Conservation (phyloP, 345 rosid species). For the Heritiera littoralis region DNA sequence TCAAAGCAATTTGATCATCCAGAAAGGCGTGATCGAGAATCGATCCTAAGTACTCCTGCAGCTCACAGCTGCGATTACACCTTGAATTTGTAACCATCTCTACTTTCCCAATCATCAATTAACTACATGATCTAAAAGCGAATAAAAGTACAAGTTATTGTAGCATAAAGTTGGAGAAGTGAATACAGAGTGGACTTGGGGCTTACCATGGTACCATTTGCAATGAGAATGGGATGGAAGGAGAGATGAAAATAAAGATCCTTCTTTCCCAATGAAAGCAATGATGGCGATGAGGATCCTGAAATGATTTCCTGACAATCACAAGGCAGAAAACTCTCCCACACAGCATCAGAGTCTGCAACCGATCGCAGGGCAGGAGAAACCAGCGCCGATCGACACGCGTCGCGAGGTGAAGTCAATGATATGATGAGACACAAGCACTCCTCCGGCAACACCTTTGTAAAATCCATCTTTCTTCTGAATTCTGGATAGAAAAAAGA, state of each 20-base stretch:
- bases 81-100: too few relatives aligned
- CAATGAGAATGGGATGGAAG: not conserved
- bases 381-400: slow-evolving; percentile 1
- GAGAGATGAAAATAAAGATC: slow-evolving; percentile 28
- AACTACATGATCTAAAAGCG: too few relatives aligned
- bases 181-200: not conserved
- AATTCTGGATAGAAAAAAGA: not conserved
- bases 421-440: not conserved
- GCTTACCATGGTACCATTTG: not conserved
- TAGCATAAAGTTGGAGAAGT: not conserved
- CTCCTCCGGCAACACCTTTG: not conserved
- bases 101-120: too few relatives aligned
- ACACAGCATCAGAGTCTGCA: not conserved
- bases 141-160: not conserved
- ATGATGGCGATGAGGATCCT: not conserved
- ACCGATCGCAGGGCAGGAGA: not conserved
- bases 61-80: too few relatives aligned
- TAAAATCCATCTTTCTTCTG: not conserved
- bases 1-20: not conserved
- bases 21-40: too few relatives aligned
- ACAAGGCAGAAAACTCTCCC: slow-evolving; percentile 12
- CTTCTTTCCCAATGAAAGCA: slow-evolving; percentile 27
- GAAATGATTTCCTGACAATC: not conserved
- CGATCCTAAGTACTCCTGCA: too few relatives aligned
- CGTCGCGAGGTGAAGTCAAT: not conserved